phyloP scores from a whole-genome alignment of 2,329 filamentous ascomycete genomes.

The Fusarium sp. region DNA sequence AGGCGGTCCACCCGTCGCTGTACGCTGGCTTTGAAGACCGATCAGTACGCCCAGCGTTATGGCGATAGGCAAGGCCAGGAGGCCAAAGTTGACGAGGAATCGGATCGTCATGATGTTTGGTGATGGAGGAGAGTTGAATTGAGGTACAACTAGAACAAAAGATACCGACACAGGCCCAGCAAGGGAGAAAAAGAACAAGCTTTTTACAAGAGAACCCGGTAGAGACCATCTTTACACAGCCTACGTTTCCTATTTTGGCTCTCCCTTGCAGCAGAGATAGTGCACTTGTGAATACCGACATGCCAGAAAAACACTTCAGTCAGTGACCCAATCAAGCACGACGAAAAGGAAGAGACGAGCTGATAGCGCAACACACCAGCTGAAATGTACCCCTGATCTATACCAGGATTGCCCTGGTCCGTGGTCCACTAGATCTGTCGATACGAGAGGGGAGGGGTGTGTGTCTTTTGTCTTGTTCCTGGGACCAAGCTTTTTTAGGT shows the following conservation, averaged over 20 bases:
- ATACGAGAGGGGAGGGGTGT: conserved; percentile 26
- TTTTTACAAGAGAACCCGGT: conserved; percentile 3
- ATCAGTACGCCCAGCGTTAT: conserved; percentile 62
- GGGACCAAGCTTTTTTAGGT: conserved; percentile 2
- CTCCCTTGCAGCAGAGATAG: conserved; percentile 18
- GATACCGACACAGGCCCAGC: not conserved
- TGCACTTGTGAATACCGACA: conserved; percentile 17
- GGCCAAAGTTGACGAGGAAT: conserved; percentile 61
- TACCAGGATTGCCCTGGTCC: conserved; percentile 20
- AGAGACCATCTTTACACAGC: conserved; percentile 19
- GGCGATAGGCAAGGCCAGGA: conserved; percentile 62
- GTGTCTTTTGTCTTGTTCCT: not conserved
- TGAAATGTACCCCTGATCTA: conserved; percentile 37
- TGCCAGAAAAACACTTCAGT: conserved; percentile 14
- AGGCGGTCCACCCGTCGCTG: conserved; percentile 56
- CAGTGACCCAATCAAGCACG: conserved; percentile 17
- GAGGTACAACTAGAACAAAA: not conserved
- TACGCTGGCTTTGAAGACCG: conserved; percentile 59
- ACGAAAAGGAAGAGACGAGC: conserved; percentile 2
- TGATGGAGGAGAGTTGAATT: not conserved
- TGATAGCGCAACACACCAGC: conserved; percentile 24
- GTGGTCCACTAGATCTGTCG: conserved; percentile 20
- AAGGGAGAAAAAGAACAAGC: conserved; percentile 21
- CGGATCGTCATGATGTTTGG: conserved; percentile 50
- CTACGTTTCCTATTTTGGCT: not conserved